Base-by-base conservation (phyloP, 352 stramenopile genomes). In the Ophiocytium majus region DNA sequence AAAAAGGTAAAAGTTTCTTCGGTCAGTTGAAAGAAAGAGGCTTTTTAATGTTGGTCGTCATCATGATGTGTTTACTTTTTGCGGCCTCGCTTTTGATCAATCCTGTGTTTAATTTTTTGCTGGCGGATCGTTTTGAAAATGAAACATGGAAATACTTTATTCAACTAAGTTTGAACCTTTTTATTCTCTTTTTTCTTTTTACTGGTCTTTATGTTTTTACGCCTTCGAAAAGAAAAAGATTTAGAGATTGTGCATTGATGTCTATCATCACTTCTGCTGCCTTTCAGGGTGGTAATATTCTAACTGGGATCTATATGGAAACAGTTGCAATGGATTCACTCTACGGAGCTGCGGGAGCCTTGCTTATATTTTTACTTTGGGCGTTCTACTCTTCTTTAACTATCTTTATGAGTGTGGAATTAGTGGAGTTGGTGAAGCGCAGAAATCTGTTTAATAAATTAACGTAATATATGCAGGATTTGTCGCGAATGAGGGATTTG, bases 301-400 rank as follows among this genome's bases (percentile, higher is more conserved):
- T 71, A 71, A 23, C 28, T 23, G 57, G 19, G 57, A 71, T 23
- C 57, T 71, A 71, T 71, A 23, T 71, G 23, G 28, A 71, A 71
- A 71, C 23, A 71, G 57, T 71, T 23, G 57, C 57, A 28, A 28
- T 28, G 23, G 57, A 71, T 71, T 71, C 57, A 28, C 19, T 71
- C 57, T 71, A 71, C 57, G 57, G 57, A 71, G 57, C 57, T 23
- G 57, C 57, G 57, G 57, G 57, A 71, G 28, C 57, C 23, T 28
- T 71, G 57, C 57, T 71, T 23, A 28, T 71, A 71, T 71, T 71
- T 28, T 28, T 71, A 23, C 19, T 71, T 23, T 71, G 57, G 57
- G 28, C 57, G 57, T 71, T 71, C 57, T 71, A 71, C 28, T 71
- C 57, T 23, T 71, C 57, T 28, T 71, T 71, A 23, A 71, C 57